These are phyloP conservation scores for Solanum appendiculatum DNA, from an alignment of 257 asterid species.

Conservation along the genomic window DNA sequence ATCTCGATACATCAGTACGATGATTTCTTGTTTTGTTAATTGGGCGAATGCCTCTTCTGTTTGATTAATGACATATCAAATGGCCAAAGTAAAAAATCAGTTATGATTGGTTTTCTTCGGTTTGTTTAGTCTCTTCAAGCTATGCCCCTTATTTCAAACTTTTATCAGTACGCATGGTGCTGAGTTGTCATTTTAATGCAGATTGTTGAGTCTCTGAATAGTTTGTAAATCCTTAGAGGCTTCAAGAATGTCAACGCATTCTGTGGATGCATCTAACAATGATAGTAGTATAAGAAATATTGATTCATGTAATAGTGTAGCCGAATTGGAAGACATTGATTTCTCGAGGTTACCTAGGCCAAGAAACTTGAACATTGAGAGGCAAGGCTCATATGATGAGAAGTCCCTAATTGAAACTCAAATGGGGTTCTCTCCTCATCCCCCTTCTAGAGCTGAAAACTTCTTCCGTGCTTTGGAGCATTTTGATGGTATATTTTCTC, in stretches of 20 bases:
- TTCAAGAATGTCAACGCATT: constrained; percentile 32
- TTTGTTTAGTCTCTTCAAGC: not conserved
- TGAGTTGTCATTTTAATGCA: not conserved
- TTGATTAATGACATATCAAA: not conserved
- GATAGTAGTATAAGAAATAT: constrained; percentile 16
- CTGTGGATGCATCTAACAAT: constrained; percentile 23
- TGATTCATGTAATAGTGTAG: constrained; percentile 20
- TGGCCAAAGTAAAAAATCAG: too few species aligned
- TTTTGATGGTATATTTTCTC: constrained; percentile 34
- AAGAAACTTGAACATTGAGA: constrained; percentile 41
- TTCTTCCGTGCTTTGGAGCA: constrained; percentile 33
- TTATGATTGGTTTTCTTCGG: not conserved
- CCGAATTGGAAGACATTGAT: constrained; percentile 45
- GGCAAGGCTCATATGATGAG: constrained; percentile 57
- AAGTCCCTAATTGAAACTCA: constrained; percentile 47
- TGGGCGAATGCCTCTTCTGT: not conserved
- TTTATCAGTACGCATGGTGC: not conserved
- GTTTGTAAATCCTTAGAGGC: not conserved
- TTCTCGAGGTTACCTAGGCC: too few species aligned
- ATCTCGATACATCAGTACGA: too few species aligned
- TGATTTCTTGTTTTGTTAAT: not conserved
- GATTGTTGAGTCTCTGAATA: not conserved
- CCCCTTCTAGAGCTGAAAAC: constrained; percentile 39
- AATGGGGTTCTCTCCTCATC: constrained; percentile 36
- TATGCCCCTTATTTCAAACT: not conserved